Base-by-base conservation (phyloP, 2,329 filamentous ascomycete species). In the Pseudofabraea citricarpa region DNA sequence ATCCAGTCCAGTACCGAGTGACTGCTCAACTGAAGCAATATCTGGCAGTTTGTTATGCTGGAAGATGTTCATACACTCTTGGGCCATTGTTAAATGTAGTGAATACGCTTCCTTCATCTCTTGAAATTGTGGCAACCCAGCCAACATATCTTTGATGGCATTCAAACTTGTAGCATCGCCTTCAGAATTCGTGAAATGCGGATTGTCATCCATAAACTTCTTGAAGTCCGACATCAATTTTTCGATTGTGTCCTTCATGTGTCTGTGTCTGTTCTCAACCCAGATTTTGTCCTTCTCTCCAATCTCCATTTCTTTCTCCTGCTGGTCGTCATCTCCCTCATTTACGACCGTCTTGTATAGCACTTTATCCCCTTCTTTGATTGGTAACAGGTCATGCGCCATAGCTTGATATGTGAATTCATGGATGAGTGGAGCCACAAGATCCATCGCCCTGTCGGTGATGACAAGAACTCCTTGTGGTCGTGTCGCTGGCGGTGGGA, bases 351-450 rank as follows among this genome's bases (percentile, higher is more conserved):
- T 90, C 53, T 83, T 84, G 61, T 90, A 98, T 0, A 85, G 89
- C 8, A 94, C 77, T 63, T 93, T 95, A 52, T 95, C 90, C 19
- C 79, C 84, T 42, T 97, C 93, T 56, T 86, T 83, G 59, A 98
- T 89, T 0, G 86, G 85, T 22, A 98, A 70, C 7, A 98, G 71
- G 61, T 98, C 93, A 64, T 96, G 88, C 3, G 89, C 91, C 91
- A 98, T 97, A 40, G 93, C 90, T 65, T 98, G 93, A 63, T 97
- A 98, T 10, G 93, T 96, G 62, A 98, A 96, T 59, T 98, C 93
- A 66, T 98, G 93, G 4, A 97, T 62, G 9, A 97, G 68, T 1
- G 93, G 93, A 0, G 91, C 83, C 68, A 85, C 81, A 3, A 96
- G 67, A 63, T 98, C 93, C 85, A 98, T 93, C 6, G 90, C 88